A percentile compares a stretch with the other conserved stretches of the same genome.
These are phyloP conservation scores for Candida odintsovae DNA, from an alignment of 805 yeast genomes.

Conservation along the genomic window DNA sequence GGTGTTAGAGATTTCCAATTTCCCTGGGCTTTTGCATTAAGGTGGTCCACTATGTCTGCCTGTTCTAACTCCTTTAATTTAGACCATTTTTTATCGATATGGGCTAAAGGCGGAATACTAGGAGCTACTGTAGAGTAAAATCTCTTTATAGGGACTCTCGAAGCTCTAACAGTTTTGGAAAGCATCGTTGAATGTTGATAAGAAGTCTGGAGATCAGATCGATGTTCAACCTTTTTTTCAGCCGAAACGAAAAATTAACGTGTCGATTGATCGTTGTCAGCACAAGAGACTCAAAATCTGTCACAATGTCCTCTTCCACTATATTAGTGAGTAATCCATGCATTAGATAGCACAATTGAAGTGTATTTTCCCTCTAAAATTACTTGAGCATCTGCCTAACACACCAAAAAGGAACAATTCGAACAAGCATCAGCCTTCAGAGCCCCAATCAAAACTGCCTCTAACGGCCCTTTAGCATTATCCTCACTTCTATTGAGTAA, in stretches of 20 bases:
- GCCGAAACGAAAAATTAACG: neutral
- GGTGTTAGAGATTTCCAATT: constrained; percentile 27
- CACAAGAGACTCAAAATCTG: neutral
- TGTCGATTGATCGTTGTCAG: neutral
- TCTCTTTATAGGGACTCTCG: neutral
- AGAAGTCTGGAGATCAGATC: neutral
- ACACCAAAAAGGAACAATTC: neutral
- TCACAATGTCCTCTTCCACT: neutral
- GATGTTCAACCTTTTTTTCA: too few relatives aligned
- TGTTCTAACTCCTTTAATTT: constrained; percentile 26
- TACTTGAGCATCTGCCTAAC: too few relatives aligned
- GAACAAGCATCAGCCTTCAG: neutral
- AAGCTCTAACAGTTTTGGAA: neutral
- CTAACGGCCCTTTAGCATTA: neutral
- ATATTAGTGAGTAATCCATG: neutral
- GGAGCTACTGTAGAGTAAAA: constrained; percentile 1
- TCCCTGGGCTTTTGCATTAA: constrained; percentile 26
- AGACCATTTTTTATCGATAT: constrained; percentile 27
- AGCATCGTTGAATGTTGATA: neutral
- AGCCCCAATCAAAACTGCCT: neutral
- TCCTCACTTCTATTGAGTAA: neutral
- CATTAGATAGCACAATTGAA: too few relatives aligned
- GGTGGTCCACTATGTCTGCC: constrained; percentile 31
- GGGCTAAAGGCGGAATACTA: constrained; percentile 25
- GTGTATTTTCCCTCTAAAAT: too few relatives aligned